phyloP scores from a whole-genome alignment of 768 basidiomycete genomes.

The Suillus paluster region DNA sequence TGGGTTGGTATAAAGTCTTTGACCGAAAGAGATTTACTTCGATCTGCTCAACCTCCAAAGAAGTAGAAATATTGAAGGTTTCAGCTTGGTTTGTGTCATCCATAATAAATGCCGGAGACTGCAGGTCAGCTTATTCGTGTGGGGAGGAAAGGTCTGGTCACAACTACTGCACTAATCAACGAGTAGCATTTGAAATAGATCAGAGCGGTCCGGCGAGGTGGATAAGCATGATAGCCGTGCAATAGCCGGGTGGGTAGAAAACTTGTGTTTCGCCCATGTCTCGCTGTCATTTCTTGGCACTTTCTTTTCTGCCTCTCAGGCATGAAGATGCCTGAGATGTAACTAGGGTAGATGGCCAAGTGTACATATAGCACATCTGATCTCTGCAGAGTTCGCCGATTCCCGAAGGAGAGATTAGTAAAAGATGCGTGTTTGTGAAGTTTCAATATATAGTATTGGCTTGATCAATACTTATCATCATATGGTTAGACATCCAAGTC shows the following conservation, averaged over 20 bases:
- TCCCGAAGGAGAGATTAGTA: background rate
- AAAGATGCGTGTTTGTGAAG: background rate
- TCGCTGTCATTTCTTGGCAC: too few relatives aligned
- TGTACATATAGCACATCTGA: too few relatives aligned
- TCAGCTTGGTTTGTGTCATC: conserved; percentile 55
- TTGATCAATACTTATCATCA: too few relatives aligned
- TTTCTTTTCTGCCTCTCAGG: too few relatives aligned
- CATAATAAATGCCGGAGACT: conserved; percentile 25
- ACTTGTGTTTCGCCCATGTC: too few relatives aligned
- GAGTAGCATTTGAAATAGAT: background rate
- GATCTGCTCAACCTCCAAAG: conserved; percentile 78
- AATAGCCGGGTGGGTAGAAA: too few relatives aligned
- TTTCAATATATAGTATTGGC: background rate
- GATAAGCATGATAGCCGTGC: too few relatives aligned
- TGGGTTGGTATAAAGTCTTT: conserved; percentile 69
- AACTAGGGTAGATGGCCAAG: too few relatives aligned
- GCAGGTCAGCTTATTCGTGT: background rate
- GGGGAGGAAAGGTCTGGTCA: background rate
- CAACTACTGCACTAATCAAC: background rate
- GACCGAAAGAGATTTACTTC: conserved; percentile 82
- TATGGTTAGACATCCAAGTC: background rate
- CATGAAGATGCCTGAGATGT: too few relatives aligned
- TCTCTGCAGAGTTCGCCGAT: too few relatives aligned
- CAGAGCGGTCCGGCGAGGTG: background rate
- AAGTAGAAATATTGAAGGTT: conserved; percentile 69